Evolutionary conservation across 371 early-diverging fungal species (phyloP).

Genomic region (Rhizomucor miehei): DNA sequence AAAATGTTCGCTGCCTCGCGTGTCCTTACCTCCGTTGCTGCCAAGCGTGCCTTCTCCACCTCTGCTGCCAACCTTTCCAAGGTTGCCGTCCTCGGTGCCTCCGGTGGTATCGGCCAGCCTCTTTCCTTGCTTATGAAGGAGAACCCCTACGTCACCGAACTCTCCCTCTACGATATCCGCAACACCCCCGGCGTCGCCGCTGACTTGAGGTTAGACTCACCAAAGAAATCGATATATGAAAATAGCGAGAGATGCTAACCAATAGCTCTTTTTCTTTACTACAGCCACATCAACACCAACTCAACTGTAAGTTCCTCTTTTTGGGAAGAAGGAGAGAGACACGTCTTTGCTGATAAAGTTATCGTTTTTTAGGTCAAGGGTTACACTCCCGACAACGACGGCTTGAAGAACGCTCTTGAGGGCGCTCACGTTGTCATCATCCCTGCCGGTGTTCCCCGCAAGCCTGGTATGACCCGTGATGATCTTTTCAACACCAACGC

Average conservation of each 20-base stretch:
- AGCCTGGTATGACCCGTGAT: conserved; percentile 99
- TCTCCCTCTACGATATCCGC: conserved; percentile 94
- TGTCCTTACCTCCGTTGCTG: conserved; percentile 45
- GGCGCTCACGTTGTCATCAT: conserved; percentile 79
- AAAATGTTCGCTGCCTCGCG: conserved; percentile 52
- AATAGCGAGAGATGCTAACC: not conserved
- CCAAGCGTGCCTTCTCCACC: conserved; percentile 68
- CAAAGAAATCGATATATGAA: no score
- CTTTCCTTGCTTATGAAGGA: conserved; percentile 87
- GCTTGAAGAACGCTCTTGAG: conserved; percentile 83
- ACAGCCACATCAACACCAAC: conserved; percentile 91
- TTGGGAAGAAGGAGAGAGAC: not conserved
- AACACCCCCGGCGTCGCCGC: conserved; percentile 98
- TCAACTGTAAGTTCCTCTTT: conserved; percentile 55
- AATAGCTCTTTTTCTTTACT: not conserved
- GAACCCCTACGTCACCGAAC: conserved; percentile 77
- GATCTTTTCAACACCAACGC: conserved; percentile 98
- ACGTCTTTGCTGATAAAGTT: conserved; percentile 1
- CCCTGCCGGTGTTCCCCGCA: conserved; percentile 99
- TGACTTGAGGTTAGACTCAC: conserved; percentile 62
- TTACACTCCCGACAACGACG: conserved; percentile 80
- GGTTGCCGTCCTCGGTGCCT: conserved; percentile 86
- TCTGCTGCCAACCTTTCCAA: conserved; percentile 66
- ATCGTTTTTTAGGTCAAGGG: conserved; percentile 67
- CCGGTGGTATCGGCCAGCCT: conserved; percentile 93